These are phyloP conservation scores for Aegilops tauschii DNA, from an alignment of 176 grass and related monocot genomes.

Conservation along the genomic window DNA sequence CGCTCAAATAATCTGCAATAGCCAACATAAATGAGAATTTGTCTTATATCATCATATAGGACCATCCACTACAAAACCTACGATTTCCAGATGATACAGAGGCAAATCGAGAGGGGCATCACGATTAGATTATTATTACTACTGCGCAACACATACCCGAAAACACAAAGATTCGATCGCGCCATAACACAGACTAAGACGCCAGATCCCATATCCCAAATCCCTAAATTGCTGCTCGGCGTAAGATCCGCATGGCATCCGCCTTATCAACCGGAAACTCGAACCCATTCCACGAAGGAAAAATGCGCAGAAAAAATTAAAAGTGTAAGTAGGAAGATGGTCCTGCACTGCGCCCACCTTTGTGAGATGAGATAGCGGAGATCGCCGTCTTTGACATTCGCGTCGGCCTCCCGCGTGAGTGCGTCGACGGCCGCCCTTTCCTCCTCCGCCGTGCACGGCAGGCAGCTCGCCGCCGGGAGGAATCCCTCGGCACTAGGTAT, in stretches of 20 bases:
- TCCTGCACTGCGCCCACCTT: slow-evolving; percentile 35
- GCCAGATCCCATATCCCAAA: not conserved
- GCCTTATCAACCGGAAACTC: not conserved
- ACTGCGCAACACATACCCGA: not conserved
- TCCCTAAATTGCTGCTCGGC: not conserved
- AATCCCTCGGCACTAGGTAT: slow-evolving; percentile 73
- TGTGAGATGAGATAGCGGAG: slow-evolving; percentile 71
- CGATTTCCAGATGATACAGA: not conserved
- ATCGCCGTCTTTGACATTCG: slow-evolving; percentile 86
- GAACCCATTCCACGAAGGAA: not conserved
- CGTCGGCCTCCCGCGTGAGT: slow-evolving; percentile 55
- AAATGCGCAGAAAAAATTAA: not conserved
- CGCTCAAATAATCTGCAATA: not conserved
- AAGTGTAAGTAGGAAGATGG: not conserved
- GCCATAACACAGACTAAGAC: not conserved
- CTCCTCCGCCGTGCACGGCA: slow-evolving; percentile 76
- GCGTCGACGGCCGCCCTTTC: slow-evolving; percentile 52
- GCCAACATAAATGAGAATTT: not conserved
- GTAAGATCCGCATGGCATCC: slow-evolving; percentile 13
- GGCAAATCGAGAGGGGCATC: not conserved
- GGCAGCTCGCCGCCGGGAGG: slow-evolving; percentile 60
- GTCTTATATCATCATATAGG: not conserved
- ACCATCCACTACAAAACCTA: not conserved
- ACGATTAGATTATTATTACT: not conserved
- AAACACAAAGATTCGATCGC: not conserved